These are phyloP conservation scores for Beauveria caledonica DNA, from an alignment of 2,329 filamentous ascomycete species.

Conservation along the genomic window DNA sequence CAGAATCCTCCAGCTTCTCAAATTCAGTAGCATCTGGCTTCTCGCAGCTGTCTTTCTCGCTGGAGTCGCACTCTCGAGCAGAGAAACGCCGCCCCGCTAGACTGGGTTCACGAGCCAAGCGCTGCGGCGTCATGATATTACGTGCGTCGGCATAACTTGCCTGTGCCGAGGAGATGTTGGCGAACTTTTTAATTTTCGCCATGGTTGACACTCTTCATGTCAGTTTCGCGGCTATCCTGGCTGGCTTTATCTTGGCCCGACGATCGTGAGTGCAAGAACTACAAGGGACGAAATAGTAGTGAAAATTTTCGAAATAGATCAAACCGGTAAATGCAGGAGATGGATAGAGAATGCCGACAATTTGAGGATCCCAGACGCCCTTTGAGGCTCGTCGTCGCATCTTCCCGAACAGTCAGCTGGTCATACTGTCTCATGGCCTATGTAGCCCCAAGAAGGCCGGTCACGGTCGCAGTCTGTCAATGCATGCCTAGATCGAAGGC, in stretches of 20 bases:
- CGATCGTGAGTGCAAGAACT: not conserved
- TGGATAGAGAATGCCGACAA: not conserved
- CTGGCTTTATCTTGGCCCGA: not conserved
- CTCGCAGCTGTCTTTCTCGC: slow-evolving; percentile 11
- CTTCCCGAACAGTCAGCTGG: slow-evolving; percentile 2
- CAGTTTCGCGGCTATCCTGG: not conserved
- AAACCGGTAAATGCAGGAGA: not conserved
- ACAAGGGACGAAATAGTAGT: not conserved
- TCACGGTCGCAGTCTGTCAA: not conserved
- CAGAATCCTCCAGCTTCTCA: not conserved
- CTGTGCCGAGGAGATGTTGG: not conserved
- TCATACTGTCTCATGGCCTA: not conserved
- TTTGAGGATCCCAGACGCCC: not conserved
- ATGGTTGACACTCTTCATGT: not conserved
- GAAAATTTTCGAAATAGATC: not conserved
- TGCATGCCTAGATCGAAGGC: not conserved
- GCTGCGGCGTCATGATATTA: slow-evolving; percentile 1
- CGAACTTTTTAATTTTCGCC: not conserved
- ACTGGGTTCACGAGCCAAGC: not conserved
- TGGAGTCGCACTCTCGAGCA: not conserved
- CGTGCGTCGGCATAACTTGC: not conserved
- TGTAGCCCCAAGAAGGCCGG: not conserved
- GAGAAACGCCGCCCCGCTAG: not conserved
- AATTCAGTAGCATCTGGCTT: not conserved
- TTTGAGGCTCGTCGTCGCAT: not conserved